These are phyloP conservation scores for Auriscalpium microsporum DNA, from an alignment of 768 basidiomycete genomes.

Conservation along the genomic window DNA sequence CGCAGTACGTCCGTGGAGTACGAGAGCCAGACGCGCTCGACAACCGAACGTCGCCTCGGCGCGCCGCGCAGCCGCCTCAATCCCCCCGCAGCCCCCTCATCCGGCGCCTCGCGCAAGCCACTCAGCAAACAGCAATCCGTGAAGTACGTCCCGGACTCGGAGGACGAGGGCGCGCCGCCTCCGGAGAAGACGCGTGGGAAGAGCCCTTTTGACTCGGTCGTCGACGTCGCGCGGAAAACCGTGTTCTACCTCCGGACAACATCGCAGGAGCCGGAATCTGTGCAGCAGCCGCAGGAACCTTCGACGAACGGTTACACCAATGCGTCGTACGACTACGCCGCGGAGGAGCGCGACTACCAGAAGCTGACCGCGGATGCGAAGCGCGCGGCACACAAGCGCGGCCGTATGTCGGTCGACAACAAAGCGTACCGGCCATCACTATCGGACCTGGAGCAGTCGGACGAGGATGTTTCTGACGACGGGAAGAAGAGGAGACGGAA, in stretches of 20 bases:
- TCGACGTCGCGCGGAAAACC: slow-evolving; percentile 50
- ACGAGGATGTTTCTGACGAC: slow-evolving; percentile 48
- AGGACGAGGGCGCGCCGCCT: slow-evolving; percentile 37
- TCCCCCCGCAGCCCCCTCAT: slow-evolving; percentile 19
- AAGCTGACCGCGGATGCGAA: slow-evolving; percentile 13
- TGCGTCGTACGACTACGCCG: slow-evolving; percentile 61
- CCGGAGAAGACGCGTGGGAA: slow-evolving; percentile 41
- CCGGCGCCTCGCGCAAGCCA: slow-evolving; percentile 29
- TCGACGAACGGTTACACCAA: slow-evolving; percentile 19
- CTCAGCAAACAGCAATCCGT: slow-evolving; percentile 48
- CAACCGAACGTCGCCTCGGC: slow-evolving; percentile 43
- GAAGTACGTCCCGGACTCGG: slow-evolving; percentile 59
- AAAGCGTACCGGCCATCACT: slow-evolving; percentile 68
- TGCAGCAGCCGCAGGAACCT: slow-evolving; percentile 7
- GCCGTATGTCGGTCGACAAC: slow-evolving; percentile 68
- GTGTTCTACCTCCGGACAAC: slow-evolving; percentile 60
- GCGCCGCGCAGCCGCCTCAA: slow-evolving; percentile 46
- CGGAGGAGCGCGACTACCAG: slow-evolving; percentile 62
- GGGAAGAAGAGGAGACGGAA: slow-evolving; percentile 43
- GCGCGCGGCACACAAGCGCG: slow-evolving; percentile 35
- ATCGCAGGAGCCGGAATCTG: slow-evolving; percentile 44
- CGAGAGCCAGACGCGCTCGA: slow-evolving; percentile 54
- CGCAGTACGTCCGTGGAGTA: slow-evolving; percentile 78
- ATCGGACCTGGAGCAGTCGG: slow-evolving; percentile 56
- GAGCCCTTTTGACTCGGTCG: slow-evolving; percentile 58